A percentile compares a stretch with the other conserved stretches of the same genome.
Evolutionary conservation across 129 eudicot species (phyloP).

Genomic region (Dittrichia graveolens): DNA sequence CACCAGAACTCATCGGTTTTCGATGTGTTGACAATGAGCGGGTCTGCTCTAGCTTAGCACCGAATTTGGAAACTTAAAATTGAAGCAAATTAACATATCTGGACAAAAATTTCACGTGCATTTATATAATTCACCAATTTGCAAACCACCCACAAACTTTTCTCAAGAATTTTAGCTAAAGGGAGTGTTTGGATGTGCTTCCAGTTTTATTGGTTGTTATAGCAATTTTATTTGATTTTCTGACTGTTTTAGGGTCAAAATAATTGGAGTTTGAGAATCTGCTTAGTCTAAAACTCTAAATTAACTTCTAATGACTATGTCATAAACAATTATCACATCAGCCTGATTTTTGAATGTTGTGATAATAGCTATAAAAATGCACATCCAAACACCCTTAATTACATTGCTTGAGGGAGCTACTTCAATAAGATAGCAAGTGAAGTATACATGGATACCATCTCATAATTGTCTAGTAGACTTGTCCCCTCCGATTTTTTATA

Average conservation of each 20-base stretch:
- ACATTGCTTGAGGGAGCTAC: background rate
- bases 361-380: background rate
- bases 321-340: background rate
- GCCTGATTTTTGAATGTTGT: background rate
- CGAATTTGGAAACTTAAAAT: background rate
- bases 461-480: background rate
- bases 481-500: no score
- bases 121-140: background rate
- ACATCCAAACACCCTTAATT: background rate
- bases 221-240: background rate
- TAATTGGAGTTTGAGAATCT: background rate
- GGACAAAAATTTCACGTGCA: background rate
- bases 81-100: background rate
- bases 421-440: background rate
- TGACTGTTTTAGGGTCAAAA: background rate
- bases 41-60: slow-evolving; percentile 11
- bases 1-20: slow-evolving; percentile 23
- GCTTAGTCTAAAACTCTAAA: background rate
- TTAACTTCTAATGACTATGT: background rate
- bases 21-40: slow-evolving; percentile 11
- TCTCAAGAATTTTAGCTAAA: background rate
- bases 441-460: background rate
- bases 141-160: background rate
- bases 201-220: background rate
- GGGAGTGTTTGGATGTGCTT: slow-evolving; percentile 1